Percentiles rank a stretch among this genome's conserved stretches.
Evolutionary conservation across 257 asterid genomes (phyloP).

Genomic region (Cordia subcordata): DNA sequence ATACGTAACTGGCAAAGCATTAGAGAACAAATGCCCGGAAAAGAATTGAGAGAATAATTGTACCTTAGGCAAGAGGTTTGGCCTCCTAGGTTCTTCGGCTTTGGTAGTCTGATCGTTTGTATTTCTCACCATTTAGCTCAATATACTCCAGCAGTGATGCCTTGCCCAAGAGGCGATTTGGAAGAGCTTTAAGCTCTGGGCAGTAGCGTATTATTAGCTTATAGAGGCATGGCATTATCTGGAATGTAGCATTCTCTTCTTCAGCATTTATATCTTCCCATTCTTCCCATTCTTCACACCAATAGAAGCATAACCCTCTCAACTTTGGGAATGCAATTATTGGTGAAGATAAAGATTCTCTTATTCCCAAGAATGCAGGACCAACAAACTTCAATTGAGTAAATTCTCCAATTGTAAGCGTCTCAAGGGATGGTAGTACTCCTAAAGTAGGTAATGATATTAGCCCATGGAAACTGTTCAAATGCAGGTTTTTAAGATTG

Average conservation of each 20-base stretch:
- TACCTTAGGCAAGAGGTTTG: too few relatives aligned
- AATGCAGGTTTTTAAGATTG: background rate
- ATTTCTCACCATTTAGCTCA: too few relatives aligned
- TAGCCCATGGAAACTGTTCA: background rate
- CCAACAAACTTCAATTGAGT: background rate
- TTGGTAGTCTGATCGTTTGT: too few relatives aligned
- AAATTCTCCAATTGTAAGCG: background rate
- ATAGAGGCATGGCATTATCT: constrained; percentile 5
- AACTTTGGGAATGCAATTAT: background rate
- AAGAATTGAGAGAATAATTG: too few relatives aligned
- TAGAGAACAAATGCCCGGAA: too few relatives aligned
- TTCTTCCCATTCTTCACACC: background rate
- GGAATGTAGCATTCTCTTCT: background rate
- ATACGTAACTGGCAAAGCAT: too few relatives aligned
- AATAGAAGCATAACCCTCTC: background rate
- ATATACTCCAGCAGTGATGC: background rate
- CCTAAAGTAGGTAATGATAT: constrained; percentile 3
- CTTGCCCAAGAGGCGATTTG: constrained; percentile 1
- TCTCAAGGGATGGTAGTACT: too few relatives aligned
- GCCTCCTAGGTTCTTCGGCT: too few relatives aligned
- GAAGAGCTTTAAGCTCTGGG: background rate
- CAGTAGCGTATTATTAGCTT: background rate
- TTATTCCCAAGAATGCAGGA: background rate
- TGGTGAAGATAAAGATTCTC: background rate
- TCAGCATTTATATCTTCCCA: constrained; percentile 1